Base-by-base conservation (phyloP, 306 rosid genomes). In the Lupinus albus region DNA sequence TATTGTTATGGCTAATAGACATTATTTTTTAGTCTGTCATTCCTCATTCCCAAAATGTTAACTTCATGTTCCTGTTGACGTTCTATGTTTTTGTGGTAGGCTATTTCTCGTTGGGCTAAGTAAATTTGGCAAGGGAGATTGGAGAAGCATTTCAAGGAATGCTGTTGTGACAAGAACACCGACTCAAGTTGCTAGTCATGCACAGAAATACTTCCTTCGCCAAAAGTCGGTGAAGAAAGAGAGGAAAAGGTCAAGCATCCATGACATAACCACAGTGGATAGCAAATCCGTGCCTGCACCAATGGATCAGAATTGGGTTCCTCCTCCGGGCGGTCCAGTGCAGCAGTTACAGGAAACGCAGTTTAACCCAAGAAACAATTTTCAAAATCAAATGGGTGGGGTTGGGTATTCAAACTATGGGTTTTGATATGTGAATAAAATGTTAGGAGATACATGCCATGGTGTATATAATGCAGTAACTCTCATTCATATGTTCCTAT, bases 111-210 rank as follows among this genome's bases (percentile, higher is more conserved):
- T 79, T 32, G 98, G 98, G 74, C 83, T 92, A 0, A 53, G 60
- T 8, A 75, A 74, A 71, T 92, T 59, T 44, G 98, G 98, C 0
- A 92, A 83, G 81, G 98, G 98, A n/a, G 98, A 92, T 74, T 92
- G 98, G 98, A 89, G 96, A 78, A 91, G 97, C 79, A 92, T 92
- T 35, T 89, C 98, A 14, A 85, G 98, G 64, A 87, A 92, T 45
- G 86, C 84, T 3, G 98, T 92, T 16, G 86, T 89, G 46, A 85
- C 95, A 2, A 85, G 96, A 76, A 91, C 97, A 28, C 96, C 97
- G 0, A 88, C 97, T 12, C 98, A 92, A 50, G 98, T 92, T 14
- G 98, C 98, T 10, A 92, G 98, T 72, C 98, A 92, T 57, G 98
- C 98, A 7, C 98, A 92, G 60, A 92, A 92, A n/a, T 92, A 86